A percentile compares a stretch with the other conserved stretches of the same genome.
phyloP scores from a whole-genome alignment of 768 basidiomycete species.

The Holtermanniella nyarrowii region DNA sequence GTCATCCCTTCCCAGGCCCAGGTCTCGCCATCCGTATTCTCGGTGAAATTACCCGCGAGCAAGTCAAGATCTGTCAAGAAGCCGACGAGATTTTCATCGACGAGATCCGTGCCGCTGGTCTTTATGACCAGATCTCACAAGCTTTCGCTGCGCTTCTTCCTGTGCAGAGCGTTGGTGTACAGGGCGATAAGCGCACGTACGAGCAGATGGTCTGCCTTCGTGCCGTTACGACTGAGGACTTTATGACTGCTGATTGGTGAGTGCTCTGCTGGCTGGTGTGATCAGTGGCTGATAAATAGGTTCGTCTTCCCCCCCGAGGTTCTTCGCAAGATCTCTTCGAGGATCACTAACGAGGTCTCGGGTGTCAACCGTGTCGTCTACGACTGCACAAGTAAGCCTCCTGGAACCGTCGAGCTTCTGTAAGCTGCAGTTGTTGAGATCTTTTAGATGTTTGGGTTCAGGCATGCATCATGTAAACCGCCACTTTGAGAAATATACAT shows the following conservation, averaged over 20 bases:
- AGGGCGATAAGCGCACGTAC: conserved; percentile 93
- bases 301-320: conserved; percentile 91
- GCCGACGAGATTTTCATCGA: conserved; percentile 96
- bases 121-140: conserved; percentile 89
- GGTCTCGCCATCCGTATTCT: conserved; percentile 97
- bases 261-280: conserved; percentile 15
- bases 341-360: conserved; percentile 90
- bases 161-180: conserved; percentile 93
- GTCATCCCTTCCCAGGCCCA: conserved; percentile 98
- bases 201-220: conserved; percentile 94
- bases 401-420: conserved; percentile 46
- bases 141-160: conserved; percentile 94
- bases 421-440: background rate
- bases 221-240: conserved; percentile 95
- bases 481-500: no score
- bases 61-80: conserved; percentile 71
- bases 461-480: no score
- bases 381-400: conserved; percentile 95
- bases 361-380: conserved; percentile 90
- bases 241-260: conserved; percentile 99
- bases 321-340: conserved; percentile 78
- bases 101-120: conserved; percentile 82
- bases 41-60: conserved; percentile 84
- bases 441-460: background rate
- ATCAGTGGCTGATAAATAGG: conserved; percentile 44